Base-by-base conservation (phyloP, 2,329 filamentous ascomycete genomes). In the Ceratocystis huliohia region DNA sequence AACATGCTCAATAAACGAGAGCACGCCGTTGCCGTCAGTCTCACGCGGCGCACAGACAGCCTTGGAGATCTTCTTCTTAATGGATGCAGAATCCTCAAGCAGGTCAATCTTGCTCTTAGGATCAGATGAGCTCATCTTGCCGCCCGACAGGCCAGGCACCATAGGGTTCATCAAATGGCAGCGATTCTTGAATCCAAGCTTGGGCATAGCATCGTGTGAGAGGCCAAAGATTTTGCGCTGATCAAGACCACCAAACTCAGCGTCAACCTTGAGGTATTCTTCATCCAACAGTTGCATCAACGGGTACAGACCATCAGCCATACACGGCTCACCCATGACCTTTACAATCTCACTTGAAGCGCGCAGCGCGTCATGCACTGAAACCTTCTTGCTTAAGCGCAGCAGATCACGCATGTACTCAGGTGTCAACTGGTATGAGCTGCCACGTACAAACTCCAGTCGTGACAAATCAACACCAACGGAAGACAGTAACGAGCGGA, bases 331-430 rank as follows among this genome's bases (percentile, higher is more conserved):
- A 66, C 84, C 83, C 2, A 88, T 85, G 78, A 97, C 91, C 81
- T 97, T 97, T 70, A 99, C 93, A 6, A 97, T 85, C 76, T 97
- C 94, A 1, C 91, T 89, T 48, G 93, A 93, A 0, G 93, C 92
- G 76, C 91, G 94, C 76, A 91, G 90, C 17, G 91, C 90, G 73
- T 94, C 86, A 73, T 92, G 85, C 76, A 91, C 85, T 15, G 86
- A 87, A 4, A 88, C 84, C 41, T 68, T 66, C 30, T 68, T 66
- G 59, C 82, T 83, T 70, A 97, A 75, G 73, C 88, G 85, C 78
- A 92, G 93, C 44, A 96, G 77, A 74, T 97, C 93, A 89, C 96
- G 94, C 68, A 87, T 84, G 78, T 96, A 97, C 53, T 85, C 81
- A 28, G 81, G 73, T 67, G 75, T 82, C 72, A 82, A 84, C 74